Percentiles rank a stretch among this genome's conserved stretches.
Evolutionary conservation across 2,329 filamentous ascomycete species (phyloP).

Genomic region (Aspergillus puulaauensis): DNA sequence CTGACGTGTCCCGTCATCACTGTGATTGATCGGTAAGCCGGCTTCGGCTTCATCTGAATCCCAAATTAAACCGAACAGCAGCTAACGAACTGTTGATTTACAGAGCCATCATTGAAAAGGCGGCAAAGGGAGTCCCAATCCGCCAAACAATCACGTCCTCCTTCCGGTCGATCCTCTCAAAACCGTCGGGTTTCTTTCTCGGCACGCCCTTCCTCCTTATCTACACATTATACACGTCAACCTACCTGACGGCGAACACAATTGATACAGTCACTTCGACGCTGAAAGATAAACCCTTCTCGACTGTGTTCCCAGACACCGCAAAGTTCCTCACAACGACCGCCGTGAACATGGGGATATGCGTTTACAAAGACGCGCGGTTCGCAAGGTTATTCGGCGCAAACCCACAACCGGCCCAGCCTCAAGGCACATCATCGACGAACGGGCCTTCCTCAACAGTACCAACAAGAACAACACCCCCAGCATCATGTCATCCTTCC

Average conservation of each 20-base stretch:
- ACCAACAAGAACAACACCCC: constrained; percentile 11
- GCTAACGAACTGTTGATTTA: background rate
- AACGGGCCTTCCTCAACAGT: background rate
- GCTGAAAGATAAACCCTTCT: constrained; percentile 55
- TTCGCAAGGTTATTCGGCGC: constrained; percentile 83
- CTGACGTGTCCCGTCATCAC: constrained; percentile 82
- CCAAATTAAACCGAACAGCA: background rate
- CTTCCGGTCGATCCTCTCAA: constrained; percentile 39
- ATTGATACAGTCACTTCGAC: constrained; percentile 81
- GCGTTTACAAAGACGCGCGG: constrained; percentile 85
- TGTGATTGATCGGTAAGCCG: constrained; percentile 73
- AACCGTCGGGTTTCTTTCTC: constrained; percentile 44
- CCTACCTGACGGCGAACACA: constrained; percentile 83
- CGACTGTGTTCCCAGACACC: constrained; percentile 67
- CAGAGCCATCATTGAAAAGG: constrained; percentile 53
- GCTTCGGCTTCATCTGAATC: background rate
- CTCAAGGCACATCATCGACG: constrained; percentile 6
- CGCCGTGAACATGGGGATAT: constrained; percentile 78
- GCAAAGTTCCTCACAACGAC: constrained; percentile 80
- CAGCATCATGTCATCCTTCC: constrained; percentile 18
- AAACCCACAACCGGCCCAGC: constrained; percentile 25
- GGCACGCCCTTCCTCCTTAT: constrained; percentile 52
- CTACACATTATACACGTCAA: constrained; percentile 74
- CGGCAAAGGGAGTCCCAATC: constrained; percentile 45
- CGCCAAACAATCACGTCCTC: constrained; percentile 41